Evolutionary conservation across 306 rosid genomes (phyloP).

Genomic region (Vicia villosa): DNA sequence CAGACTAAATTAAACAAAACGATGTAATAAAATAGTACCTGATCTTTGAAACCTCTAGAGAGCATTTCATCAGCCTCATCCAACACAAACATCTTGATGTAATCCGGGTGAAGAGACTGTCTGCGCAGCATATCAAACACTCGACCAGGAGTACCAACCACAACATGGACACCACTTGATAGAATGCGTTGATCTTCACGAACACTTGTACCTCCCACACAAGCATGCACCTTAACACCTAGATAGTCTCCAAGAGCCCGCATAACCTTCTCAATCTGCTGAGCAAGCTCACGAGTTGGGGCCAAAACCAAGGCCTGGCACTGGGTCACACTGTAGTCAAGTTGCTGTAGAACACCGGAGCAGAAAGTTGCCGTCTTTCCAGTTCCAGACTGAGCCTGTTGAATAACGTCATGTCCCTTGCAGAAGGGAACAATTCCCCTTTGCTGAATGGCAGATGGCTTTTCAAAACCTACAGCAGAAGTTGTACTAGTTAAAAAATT

Average conservation of each 20-base stretch:
- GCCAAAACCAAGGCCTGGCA: slow-evolving; percentile 82
- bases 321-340: slow-evolving; percentile 60
- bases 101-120: slow-evolving; percentile 67
- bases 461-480: slow-evolving; percentile 64
- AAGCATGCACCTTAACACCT: slow-evolving; percentile 80
- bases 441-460: slow-evolving; percentile 84
- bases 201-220: slow-evolving; percentile 82
- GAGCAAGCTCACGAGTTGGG: slow-evolving; percentile 83
- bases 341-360: slow-evolving; percentile 77
- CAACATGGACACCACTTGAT: slow-evolving; percentile 75
- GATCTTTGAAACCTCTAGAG: slow-evolving; percentile 80
- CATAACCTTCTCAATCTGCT: slow-evolving; percentile 88
- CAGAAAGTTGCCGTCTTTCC: slow-evolving; percentile 86
- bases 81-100: slow-evolving; percentile 79
- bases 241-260: slow-evolving; percentile 85
- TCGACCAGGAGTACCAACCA: slow-evolving; percentile 87
- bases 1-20: background rate
- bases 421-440: slow-evolving; percentile 80
- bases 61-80: slow-evolving; percentile 93
- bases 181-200: slow-evolving; percentile 82
- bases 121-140: slow-evolving; percentile 82
- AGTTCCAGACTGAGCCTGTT: slow-evolving; percentile 86
- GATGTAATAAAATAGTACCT: slow-evolving; percentile 47
- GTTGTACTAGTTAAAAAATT: slow-evolving; percentile 2
- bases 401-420: slow-evolving; percentile 83